Base-by-base conservation (phyloP, 768 basidiomycete genomes). In the Leccinum broughii region DNA sequence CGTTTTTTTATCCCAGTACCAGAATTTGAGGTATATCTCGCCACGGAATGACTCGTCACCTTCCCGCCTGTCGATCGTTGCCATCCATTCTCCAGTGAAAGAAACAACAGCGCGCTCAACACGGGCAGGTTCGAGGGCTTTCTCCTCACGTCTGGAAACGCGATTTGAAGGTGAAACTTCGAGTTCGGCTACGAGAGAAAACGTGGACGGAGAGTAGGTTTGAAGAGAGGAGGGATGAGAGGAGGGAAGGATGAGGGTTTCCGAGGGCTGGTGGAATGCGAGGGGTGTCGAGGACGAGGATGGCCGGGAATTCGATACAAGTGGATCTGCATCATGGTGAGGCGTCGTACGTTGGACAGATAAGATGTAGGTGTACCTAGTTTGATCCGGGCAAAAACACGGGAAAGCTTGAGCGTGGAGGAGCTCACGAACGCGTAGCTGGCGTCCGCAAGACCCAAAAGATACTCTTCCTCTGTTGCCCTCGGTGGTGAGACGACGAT, bases 201-300 rank as follows among this genome's bases (percentile, higher is more conserved):
- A 88, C 3, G 84, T 81, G 8, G 81, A 73, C 1, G 90, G 90
- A 17, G 92, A 89, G 76, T 91, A 95, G 26, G 90, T 85, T 77
- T 98, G 96, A 44, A 99, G 79, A n/a, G 94, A 92, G 3, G 95
- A 95, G 0, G 94, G 91, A 69, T 99, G 95, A 0, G 95, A 95
- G 3, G 96, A 94, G 0, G 94, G 93, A 15, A 98, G 81, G 64
- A 98, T 81, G 61, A 98, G 78, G 6, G 92, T 86, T 32, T 87
- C 83, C 4, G 93, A 88, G 6, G 77, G 75, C 3, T 81, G 76
- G 72, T 98, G 95, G 48, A 91, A 79, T 6, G 90, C 88, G 28
- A 97, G 83, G 14, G 93, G 95, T 22, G 81, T 77, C 7, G 75
- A 62, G 8, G 69, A 69, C n/a, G 75, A 64, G 34, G 82, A 81